Evolutionary conservation across 2,329 filamentous ascomycete genomes (phyloP).

Genomic region (Ceratocystis smalleyi): DNA sequence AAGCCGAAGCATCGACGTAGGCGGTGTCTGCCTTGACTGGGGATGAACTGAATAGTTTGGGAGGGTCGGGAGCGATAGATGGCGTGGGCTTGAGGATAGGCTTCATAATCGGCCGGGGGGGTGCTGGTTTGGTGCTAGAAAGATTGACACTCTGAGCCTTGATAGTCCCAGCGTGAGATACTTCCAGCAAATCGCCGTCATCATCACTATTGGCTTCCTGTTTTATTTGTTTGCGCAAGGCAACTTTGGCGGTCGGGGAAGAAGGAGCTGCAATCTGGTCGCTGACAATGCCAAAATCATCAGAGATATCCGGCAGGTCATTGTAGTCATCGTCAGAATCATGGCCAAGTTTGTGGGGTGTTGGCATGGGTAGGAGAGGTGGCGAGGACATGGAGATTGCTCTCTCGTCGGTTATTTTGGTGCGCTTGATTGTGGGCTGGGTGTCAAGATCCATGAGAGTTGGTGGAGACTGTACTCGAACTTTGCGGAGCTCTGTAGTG

Average conservation of each 20-base stretch:
- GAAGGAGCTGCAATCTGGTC: conserved; percentile 57
- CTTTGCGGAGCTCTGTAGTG: conserved; percentile 57
- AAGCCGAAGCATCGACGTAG: conserved; percentile 60
- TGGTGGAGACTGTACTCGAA: conserved; percentile 64
- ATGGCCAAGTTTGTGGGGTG: conserved; percentile 29
- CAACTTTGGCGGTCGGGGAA: conserved; percentile 67
- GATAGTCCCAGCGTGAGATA: conserved; percentile 59
- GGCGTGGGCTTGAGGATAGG: conserved; percentile 37
- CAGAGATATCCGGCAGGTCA: conserved; percentile 42
- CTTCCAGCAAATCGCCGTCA: conserved; percentile 73
- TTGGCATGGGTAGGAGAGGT: conserved; percentile 19
- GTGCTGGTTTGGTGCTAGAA: conserved; percentile 54
- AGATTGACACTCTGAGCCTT: conserved; percentile 66
- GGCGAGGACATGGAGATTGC: conserved; percentile 32
- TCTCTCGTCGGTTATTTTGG: conserved; percentile 32
- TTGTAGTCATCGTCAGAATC: conserved; percentile 43
- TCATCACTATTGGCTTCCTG: conserved; percentile 52
- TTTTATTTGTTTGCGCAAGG: conserved; percentile 49
- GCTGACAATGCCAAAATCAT: conserved; percentile 57
- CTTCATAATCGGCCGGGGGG: conserved; percentile 42
- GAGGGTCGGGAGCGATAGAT: conserved; percentile 44
- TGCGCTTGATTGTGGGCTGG: conserved; percentile 39
- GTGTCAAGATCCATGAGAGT: conserved; percentile 30
- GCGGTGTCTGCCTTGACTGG: conserved; percentile 7
- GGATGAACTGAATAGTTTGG: conserved; percentile 30